Evolutionary conservation across 768 basidiomycete genomes (phyloP), one percentile per base, ranked within the genome.

Genomic region (Podaxis sp.): DNA sequence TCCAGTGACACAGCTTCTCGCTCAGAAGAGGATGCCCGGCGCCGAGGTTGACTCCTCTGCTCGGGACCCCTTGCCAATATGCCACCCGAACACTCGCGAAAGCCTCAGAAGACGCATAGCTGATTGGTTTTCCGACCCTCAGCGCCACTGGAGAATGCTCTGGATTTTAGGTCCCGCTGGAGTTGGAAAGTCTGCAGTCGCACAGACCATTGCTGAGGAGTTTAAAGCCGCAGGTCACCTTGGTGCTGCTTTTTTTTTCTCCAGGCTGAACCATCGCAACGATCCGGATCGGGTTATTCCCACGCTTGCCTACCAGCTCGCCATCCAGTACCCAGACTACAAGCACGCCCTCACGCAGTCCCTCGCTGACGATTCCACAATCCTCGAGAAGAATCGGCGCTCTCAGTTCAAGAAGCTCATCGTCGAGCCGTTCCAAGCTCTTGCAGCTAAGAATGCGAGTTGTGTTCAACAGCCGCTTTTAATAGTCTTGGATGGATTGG

Each of bases 161-260:
- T 71, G 70, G 70, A 52, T 71, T 6, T 51, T 64, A 42, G 71
- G 69, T 4, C 48, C 65, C 2, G 63, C 66, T 52, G 69, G 69
- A n/a, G 62, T 59, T n/a, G 68, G 71, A 3, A 69, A 69, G 55
- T 67, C 69, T 2, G 63, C 69, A 2, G 65, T 72, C 13, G 44
- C 63, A n/a, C 67, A 65, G 52, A 67, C 55, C 0, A 63, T 68
- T 28, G 67, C 66, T 9, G 65, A 58, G 33, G 28, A 30, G 28
- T 30, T 30, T 30, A 30, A 30, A 6, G 28, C 28, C 4, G 28
- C 28, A 30, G 28, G 28, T 30, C 28, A 30, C 28, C 28, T 30
- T 30, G 28, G 28, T 30, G 28, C 28, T 30, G 52, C 52, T 40
- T 62, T 62, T 26, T 62, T 62, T 30, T 62, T 52, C 24, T 54